Evolutionary conservation across 2,329 filamentous ascomycete species (phyloP), one percentile per base, ranked within the genome.

Genomic region (Cryphonectria naterciae): DNA sequence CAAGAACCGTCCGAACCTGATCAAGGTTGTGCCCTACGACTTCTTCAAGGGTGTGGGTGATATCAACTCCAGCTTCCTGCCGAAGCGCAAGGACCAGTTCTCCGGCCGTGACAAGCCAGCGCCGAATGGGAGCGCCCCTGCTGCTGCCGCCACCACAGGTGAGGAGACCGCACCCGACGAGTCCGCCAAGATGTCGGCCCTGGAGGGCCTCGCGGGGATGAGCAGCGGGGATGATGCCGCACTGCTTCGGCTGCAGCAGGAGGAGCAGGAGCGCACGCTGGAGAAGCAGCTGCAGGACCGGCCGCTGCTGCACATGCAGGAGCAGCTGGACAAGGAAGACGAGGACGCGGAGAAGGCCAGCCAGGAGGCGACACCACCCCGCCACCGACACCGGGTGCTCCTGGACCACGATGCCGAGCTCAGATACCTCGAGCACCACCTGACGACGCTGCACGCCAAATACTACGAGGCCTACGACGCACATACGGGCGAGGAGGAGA

Each of bases 21-120:
- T 99, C 83, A 97, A 97, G 79, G 96, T 99, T 46, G 91, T 91
- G 1, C 94, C 95, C 0, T 99, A 97, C 80, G 95, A 98, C 80
- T 99, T 99, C 82, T 99, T 98, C 83, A 93, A 97, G 70, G 96
- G 96, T 22, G 97, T 98, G 74, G 96, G 96, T 73, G 96, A 99
- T 80, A 99, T 99, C 85, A 99, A 99, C 83, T 97, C 95, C 17
- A 97, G 93, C 78, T 99, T 98, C 78, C 81, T 99, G 67, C 96
- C 96, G 0, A 97, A 97, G 80, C 90, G 87, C 71, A 81, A 87
- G 75, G 85, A 91, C 76, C 80, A 88, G 37, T 73, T 87, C 8
- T 80, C 76, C 8, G 73, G 76, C 10, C 37, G 37, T 2, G 73
- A 74, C 43, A 69, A 73, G n/a, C 75, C 74, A 22, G 73, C 70